Evolutionary conservation across 306 rosid genomes (phyloP).

Genomic region (Macrotyloma uniflorum): DNA sequence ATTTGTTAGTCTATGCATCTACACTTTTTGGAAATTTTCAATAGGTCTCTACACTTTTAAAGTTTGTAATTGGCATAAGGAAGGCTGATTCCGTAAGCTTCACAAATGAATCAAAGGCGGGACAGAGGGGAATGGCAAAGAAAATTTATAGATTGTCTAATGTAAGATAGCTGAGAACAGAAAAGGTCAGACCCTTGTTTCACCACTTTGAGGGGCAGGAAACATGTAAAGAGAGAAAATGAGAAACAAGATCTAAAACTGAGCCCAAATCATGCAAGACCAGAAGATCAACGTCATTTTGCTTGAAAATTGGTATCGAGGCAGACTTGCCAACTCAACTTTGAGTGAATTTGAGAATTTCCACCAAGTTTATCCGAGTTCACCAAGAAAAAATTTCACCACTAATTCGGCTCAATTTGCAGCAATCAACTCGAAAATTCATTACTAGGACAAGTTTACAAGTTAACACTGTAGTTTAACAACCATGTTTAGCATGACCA

Average conservation of each 20-base stretch:
- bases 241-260: not conserved
- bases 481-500: not conserved
- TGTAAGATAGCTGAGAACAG: not conserved
- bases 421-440: not conserved
- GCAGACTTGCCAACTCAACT: not conserved
- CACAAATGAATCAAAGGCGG: not conserved
- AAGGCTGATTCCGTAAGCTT: not conserved
- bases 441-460: not conserved
- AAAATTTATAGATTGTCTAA: not conserved
- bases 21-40: constrained; percentile 5
- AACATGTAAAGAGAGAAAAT: not conserved
- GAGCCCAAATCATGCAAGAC: not conserved
- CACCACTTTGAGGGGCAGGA: not conserved
- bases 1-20: not conserved
- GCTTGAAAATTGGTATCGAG: not conserved
- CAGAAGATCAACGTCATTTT: not conserved
- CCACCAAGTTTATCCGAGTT: not conserved
- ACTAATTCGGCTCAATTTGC: not conserved
- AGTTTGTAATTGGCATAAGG: not conserved
- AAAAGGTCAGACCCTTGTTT: not conserved
- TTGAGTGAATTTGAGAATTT: not conserved
- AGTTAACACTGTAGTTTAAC: not conserved
- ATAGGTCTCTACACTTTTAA: not conserved
- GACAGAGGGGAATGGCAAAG: not conserved
- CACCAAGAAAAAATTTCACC: not conserved